Evolutionary conservation across 2,329 filamentous ascomycete species (phyloP).

Genomic region (Esteya vermicola): DNA sequence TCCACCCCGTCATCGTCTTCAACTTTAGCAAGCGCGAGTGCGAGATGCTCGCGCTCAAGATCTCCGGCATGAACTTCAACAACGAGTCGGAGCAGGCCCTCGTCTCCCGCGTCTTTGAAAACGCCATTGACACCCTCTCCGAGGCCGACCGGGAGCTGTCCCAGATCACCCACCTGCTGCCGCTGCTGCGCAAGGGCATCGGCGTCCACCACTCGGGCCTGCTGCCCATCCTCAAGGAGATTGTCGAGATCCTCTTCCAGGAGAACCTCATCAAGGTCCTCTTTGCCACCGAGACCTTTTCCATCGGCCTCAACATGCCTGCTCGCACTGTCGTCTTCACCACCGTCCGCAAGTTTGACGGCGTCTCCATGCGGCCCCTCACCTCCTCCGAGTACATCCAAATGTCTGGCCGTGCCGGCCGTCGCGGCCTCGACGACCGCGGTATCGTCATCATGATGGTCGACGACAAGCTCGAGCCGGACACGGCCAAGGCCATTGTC

Average conservation of each 20-base stretch:
- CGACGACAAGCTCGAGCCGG: slow-evolving; percentile 87
- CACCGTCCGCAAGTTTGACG: slow-evolving; percentile 89
- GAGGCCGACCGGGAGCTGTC: slow-evolving; percentile 81
- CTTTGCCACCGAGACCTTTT: slow-evolving; percentile 97
- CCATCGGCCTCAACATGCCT: slow-evolving; percentile 97
- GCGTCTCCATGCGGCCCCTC: slow-evolving; percentile 63
- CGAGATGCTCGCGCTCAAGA: slow-evolving; percentile 76
- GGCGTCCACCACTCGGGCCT: slow-evolving; percentile 95
- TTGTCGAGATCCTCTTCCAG: slow-evolving; percentile 97
- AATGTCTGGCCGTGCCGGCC: slow-evolving; percentile 94
- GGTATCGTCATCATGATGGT: slow-evolving; percentile 99
- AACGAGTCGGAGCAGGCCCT: slow-evolving; percentile 89
- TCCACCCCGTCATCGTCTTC: slow-evolving; percentile 97
- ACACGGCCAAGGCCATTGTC: slow-evolving; percentile 87
- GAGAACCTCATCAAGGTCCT: slow-evolving; percentile 96
- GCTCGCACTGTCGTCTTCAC: slow-evolving; percentile 99
- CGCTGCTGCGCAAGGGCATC: slow-evolving; percentile 78
- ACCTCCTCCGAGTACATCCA: slow-evolving; percentile 96
- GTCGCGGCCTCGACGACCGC: slow-evolving; percentile 91
- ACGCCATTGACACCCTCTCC: slow-evolving; percentile 81
- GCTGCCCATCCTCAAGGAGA: slow-evolving; percentile 92
- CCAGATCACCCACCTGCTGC: slow-evolving; percentile 82
- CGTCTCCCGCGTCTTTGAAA: slow-evolving; percentile 88
- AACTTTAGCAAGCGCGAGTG: slow-evolving; percentile 98
- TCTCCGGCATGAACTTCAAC: slow-evolving; percentile 84